phyloP scores from a whole-genome alignment of 805 yeast genomes.

The Komagataella ulmi region DNA sequence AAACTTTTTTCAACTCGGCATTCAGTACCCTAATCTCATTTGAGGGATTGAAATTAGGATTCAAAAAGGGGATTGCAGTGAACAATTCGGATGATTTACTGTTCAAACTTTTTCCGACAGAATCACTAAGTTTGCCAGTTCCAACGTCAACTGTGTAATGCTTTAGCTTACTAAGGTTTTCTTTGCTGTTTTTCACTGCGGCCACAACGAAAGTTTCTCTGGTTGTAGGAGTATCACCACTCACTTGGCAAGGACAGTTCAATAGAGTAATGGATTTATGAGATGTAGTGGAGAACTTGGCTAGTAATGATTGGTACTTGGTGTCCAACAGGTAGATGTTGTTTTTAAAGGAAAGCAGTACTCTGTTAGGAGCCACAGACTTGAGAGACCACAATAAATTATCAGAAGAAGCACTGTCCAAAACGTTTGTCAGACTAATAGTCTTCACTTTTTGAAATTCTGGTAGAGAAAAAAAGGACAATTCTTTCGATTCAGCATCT shows the following conservation, averaged over 20 bases:
- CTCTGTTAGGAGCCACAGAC: slow-evolving; percentile 21
- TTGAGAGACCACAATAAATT: slow-evolving; percentile 3
- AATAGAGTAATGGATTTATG: neutral
- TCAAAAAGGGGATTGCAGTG: neutral
- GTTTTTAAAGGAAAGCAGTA: slow-evolving; percentile 26
- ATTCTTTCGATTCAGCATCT: slow-evolving; percentile 2
- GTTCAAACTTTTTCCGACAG: slow-evolving; percentile 47
- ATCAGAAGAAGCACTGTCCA: neutral
- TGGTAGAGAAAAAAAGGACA: slow-evolving; percentile 5
- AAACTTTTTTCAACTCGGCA: slow-evolving; percentile 1
- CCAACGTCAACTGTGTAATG: slow-evolving; percentile 47
- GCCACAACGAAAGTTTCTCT: slow-evolving; percentile 27
- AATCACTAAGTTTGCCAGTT: slow-evolving; percentile 51
- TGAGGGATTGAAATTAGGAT: neutral
- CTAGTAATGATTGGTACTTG: slow-evolving; percentile 24
- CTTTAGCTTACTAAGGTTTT: slow-evolving; percentile 28
- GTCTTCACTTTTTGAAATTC: slow-evolving; percentile 4
- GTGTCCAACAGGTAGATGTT: slow-evolving; percentile 30
- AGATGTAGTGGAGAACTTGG: slow-evolving; percentile 12
- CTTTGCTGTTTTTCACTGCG: slow-evolving; percentile 25
- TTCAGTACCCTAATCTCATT: slow-evolving; percentile 1
- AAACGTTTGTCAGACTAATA: slow-evolving; percentile 1
- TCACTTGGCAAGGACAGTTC: slow-evolving; percentile 20
- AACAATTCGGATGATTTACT: neutral
- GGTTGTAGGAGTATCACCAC: slow-evolving; percentile 28